Evolutionary conservation across 345 rosid genomes (phyloP).

Genomic region (Eucalyptus cloeziana): DNA sequence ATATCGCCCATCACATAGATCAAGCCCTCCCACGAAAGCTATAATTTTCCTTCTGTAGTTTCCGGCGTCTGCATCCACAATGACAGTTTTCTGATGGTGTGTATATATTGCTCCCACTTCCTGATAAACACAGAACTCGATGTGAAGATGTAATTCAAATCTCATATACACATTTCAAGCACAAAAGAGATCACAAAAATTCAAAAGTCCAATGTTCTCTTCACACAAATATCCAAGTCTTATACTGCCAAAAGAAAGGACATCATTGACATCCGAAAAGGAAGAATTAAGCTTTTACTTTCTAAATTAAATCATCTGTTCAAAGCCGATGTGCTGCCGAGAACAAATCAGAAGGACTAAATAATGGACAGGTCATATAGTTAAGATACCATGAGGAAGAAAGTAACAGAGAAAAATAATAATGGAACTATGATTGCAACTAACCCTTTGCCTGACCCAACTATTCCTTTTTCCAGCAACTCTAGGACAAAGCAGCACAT

Average conservation of each 20-base stretch:
- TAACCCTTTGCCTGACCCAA: constrained; percentile 83
- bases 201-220: background rate
- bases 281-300: background rate
- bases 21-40: constrained; percentile 96
- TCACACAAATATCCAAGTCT: background rate
- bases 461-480: constrained; percentile 90
- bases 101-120: constrained; percentile 92
- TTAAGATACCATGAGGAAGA: background rate
- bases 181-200: background rate
- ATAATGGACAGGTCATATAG: background rate
- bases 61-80: constrained; percentile 92
- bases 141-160: background rate
- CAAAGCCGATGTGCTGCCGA: background rate
- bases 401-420: background rate
- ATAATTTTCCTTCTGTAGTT: constrained; percentile 58
- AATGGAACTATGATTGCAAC: background rate
- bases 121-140: constrained; percentile 11
- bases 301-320: background rate
- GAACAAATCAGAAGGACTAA: background rate
- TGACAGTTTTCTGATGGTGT: constrained; percentile 92
- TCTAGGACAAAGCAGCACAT: constrained; percentile 88
- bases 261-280: background rate
- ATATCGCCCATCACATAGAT: constrained; percentile 89
- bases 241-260: background rate
- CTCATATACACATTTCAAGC: background rate